Base-by-base conservation (phyloP, 768 basidiomycete species). In the Tylopilus balloui region DNA sequence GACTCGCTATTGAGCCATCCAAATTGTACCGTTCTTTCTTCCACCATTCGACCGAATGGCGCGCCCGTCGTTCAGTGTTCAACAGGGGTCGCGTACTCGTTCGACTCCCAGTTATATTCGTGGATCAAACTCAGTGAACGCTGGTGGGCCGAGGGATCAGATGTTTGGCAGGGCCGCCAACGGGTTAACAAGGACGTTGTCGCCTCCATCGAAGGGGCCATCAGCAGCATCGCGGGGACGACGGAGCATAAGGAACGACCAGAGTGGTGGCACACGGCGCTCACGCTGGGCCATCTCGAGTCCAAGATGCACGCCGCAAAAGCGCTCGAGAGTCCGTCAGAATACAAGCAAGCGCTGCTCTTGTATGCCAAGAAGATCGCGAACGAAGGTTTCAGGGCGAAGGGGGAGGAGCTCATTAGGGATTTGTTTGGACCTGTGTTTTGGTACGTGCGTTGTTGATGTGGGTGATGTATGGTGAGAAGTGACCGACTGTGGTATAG, bases 351-450 rank as follows among this genome's bases (percentile, higher is more conserved):
- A 58, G 81, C 80, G 47, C 62, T 97, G 56, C 55, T 83, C 47
- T 55, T 80, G 55, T 97, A 96, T 64, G 85, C 91, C 31, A 87
- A 80, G 73, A 84, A 81, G 69, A 73, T 98, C 35, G 91, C 87
- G 29, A 90, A 96, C 54, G 92, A 95, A 64, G 92, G 88, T 0
- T 92, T 92, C 65, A 74, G 80, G 52, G 86, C 73, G 31, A 92
- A 94, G 65, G 93, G 83, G 15, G 94, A 96, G 65, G 95, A 98
- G 66, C 67, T 99, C 47, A 79, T 95, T 42, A 86, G 80, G 66
- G 96, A 97, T 54, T 74, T 98, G 45, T 83, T 88, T 58, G 93
- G 94, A 14, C 94, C 93, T 0, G 71, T 93, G 32, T 95, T 90
- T 69, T 87, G 84, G 94, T 94, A 61, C 50, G 88, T 78, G 44